A percentile compares a stretch with the other conserved stretches of the same genome.
Evolutionary conservation across 1,284 basidiomycete species (phyloP).

Genomic region (Schizophyllum commune): DNA sequence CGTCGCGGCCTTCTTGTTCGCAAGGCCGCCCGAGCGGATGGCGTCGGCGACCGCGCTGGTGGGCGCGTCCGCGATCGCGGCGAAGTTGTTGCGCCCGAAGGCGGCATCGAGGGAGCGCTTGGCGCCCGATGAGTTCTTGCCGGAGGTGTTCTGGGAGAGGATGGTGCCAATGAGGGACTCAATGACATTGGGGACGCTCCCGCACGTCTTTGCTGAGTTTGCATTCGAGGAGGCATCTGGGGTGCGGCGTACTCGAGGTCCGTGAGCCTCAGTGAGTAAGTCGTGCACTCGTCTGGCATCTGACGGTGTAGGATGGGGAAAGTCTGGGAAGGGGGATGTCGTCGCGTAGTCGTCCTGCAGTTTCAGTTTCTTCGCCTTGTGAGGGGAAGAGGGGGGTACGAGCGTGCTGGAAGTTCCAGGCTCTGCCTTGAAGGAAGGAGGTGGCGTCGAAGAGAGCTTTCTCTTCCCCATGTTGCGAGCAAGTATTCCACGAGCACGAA

Average conservation of each 20-base stretch:
- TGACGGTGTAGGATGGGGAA: conserved; percentile 37
- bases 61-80: conserved; percentile 47
- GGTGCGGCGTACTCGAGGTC: conserved; percentile 15
- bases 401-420: background rate
- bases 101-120: conserved; percentile 48
- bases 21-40: conserved; percentile 64
- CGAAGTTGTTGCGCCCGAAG: conserved; percentile 59
- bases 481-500: background rate
- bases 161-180: conserved; percentile 69
- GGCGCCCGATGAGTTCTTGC: conserved; percentile 55
- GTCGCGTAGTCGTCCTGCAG: conserved; percentile 34
- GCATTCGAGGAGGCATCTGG: conserved; percentile 16
- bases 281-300: conserved; percentile 42
- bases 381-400: conserved; percentile 10
- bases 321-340: conserved; percentile 49
- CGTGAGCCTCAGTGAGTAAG: conserved; percentile 31
- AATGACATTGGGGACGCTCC: conserved; percentile 54
- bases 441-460: background rate
- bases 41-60: conserved; percentile 47
- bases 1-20: conserved; percentile 64
- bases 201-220: conserved; percentile 46
- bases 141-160: conserved; percentile 69
- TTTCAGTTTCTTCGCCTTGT: conserved; percentile 43
- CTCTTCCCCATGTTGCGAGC: background rate
- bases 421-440: background rate